phyloP scores from a whole-genome alignment of 75 land plant species.

The Gnetum montanum region DNA sequence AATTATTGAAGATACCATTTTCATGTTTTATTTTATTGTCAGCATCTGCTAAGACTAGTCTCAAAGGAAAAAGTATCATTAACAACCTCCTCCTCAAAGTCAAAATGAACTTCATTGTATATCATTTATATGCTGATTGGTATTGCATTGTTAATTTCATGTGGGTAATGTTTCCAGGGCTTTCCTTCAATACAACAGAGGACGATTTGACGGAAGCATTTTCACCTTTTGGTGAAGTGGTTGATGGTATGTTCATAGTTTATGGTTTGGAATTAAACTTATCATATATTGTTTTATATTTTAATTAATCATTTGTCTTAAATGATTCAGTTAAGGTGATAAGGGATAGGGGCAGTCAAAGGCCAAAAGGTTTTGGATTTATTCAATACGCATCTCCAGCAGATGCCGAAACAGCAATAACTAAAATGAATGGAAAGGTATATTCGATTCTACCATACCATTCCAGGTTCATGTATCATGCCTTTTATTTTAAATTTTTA shows the following conservation, averaged over 20 bases:
- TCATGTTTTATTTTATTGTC: too few relatives aligned
- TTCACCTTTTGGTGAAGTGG: constrained; percentile 54
- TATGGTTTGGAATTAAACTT: too few relatives aligned
- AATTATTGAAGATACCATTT: too few relatives aligned
- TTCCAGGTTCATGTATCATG: not conserved
- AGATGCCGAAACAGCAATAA: constrained; percentile 42
- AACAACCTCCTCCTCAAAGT: too few relatives aligned
- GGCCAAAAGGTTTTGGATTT: constrained; percentile 63
- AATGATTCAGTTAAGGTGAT: constrained; percentile 34
- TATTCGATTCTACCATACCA: not conserved
- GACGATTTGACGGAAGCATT: constrained; percentile 36
- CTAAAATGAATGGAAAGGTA: constrained; percentile 63
- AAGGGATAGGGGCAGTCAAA: constrained; percentile 37
- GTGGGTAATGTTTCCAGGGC: constrained; percentile 46
- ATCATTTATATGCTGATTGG: too few relatives aligned
- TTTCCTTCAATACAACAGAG: constrained; percentile 54
- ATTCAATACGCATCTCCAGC: constrained; percentile 55
- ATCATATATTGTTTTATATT: not conserved
- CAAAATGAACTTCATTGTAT: too few relatives aligned
- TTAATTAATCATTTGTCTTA: not conserved
- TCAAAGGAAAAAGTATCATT: too few relatives aligned
- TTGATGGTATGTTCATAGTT: constrained; percentile 37
- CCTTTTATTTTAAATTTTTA: not conserved
- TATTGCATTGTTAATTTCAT: too few relatives aligned
- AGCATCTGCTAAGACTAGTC: too few relatives aligned